Base-by-base conservation (phyloP, 192 early-diverging fungal species). In the Coemansia sp. region DNA sequence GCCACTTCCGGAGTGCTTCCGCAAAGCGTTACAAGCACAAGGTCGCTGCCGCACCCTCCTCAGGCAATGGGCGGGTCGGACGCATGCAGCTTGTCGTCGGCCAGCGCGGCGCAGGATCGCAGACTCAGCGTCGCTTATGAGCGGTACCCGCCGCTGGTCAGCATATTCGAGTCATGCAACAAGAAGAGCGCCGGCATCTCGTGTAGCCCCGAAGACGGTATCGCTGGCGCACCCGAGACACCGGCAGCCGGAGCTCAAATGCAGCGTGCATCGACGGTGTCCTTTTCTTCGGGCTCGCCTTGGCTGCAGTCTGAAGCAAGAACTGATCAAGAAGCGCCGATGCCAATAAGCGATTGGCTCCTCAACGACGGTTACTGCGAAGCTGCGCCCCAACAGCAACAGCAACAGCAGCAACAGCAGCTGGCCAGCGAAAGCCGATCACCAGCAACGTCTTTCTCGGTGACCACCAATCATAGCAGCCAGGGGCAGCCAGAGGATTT, bases 91-190 rank as follows among this genome's bases (percentile, higher is more conserved):
- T 1, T 25, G 9, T 20, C 49, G 22, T 13, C 9, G 15, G 22
- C 48, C 20, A 66, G 8, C 11, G 42, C 54, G 41, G 59, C 61
- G 36, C 48, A 74, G 63, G 54, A 54, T 20, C 66, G 73, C 9
- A 61, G 78, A 20, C 73, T 73, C 46, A 81, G 78, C 61, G 57
- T 66, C 35, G 78, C 78, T 1, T 63, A 75, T 29, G 78, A 81
- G 66, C 78, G 73, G 33, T 81, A 81, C 33, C 78, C 78, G 69
- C 78, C 78, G n/a, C 69, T 81, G 41, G 67, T 70, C 29, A 75
- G 78, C 70, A 81, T 81, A 9, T 72, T 81, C 25, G 78, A 81
- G 61, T 40, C 65, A 20, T n/a, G 45, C 42, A 48, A 42, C 53
- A 45, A 17, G 23, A 25, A 25, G 22, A 52, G 49, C 38, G 4